Evolutionary conservation across 257 asterid species (phyloP), one percentile per base, ranked within the genome.

Genomic region (Przewalskia tangutica): DNA sequence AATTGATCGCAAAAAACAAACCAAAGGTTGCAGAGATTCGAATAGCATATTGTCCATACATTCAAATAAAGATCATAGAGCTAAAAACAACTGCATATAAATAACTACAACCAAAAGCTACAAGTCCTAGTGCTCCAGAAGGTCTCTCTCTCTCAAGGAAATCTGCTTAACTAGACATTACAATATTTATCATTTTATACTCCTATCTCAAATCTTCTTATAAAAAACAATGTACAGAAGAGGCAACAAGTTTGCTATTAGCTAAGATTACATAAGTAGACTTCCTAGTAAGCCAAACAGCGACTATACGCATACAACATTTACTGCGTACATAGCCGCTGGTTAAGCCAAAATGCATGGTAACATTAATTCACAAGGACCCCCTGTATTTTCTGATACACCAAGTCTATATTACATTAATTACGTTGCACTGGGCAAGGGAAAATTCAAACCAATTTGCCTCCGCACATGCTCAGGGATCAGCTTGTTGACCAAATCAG

Each of bases 211-310:
- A 76, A 68, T 79, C 63, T 38, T 79, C 77, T 58, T 66, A 86
- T 83, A 91, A 88, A 90, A 38, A 89, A 89, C 88, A 90, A 91
- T 92, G 87, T 93, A 93, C 98, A 93, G 81, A 87, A 83, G 81
- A n/a, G 75, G 81, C 6, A 82, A 78, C 17, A 76, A 78, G 77
- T 55, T 51, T 77, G 71, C 83, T 79, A 79, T 83, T 71, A 89
- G 86, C 90, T 83, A 90, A 62, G 86, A 76, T 48, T 58, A 44
- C 80, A 84, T 38, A 70, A 32, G 80, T 80, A 90, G 87, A 81
- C 87, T 84, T 83, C 79, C 84, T 81, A 36, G 86, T 83, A 84
- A 85, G 77, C 63, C 46, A 81, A 85, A 80, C 73, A 87, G 78
- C 81, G 82, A 84, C 85, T 84, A 85, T 82, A 88, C 84, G 88